Percentiles rank a stretch among this genome's conserved stretches.
These are phyloP conservation scores for Saraca asoca DNA, from an alignment of 331 rosid genomes.

Conservation along the genomic window DNA sequence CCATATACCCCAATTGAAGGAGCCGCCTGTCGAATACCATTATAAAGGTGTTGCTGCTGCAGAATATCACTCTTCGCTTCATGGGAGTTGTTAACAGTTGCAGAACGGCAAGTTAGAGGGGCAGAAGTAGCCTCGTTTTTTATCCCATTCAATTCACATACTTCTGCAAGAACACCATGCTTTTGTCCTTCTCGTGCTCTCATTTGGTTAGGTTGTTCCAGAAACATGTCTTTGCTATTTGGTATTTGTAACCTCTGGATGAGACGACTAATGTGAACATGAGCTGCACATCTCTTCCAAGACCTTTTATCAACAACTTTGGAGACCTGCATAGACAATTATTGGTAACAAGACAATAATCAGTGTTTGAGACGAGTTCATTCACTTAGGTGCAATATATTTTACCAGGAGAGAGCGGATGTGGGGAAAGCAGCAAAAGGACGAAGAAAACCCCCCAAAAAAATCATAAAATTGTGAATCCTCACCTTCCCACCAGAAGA, in stretches of 20 bases:
- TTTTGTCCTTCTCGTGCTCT: conserved; percentile 42
- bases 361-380: conserved; percentile 18
- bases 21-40: conserved; percentile 35
- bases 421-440: conserved; percentile 4
- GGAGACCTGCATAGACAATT: conserved; percentile 39
- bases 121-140: conserved; percentile 43
- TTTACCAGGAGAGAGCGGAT: conserved; percentile 24
- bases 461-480: conserved; percentile 14
- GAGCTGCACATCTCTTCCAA: conserved; percentile 68
- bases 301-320: conserved; percentile 32
- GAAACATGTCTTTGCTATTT: conserved; percentile 34
- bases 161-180: conserved; percentile 36
- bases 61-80: conserved; percentile 42
- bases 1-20: conserved; percentile 19
- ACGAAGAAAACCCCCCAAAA: background rate
- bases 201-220: conserved; percentile 35
- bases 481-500: conserved; percentile 55
- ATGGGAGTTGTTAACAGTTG: conserved; percentile 25
- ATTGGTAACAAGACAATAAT: conserved; percentile 15
- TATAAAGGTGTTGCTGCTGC: conserved; percentile 43
- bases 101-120: conserved; percentile 32
- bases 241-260: conserved; percentile 46
- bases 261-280: conserved; percentile 60
- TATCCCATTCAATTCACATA: conserved; percentile 30
- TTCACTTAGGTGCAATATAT: conserved; percentile 7